phyloP scores from a whole-genome alignment of 108 stramenopile species.

The Stephanodiscus triporus region DNA sequence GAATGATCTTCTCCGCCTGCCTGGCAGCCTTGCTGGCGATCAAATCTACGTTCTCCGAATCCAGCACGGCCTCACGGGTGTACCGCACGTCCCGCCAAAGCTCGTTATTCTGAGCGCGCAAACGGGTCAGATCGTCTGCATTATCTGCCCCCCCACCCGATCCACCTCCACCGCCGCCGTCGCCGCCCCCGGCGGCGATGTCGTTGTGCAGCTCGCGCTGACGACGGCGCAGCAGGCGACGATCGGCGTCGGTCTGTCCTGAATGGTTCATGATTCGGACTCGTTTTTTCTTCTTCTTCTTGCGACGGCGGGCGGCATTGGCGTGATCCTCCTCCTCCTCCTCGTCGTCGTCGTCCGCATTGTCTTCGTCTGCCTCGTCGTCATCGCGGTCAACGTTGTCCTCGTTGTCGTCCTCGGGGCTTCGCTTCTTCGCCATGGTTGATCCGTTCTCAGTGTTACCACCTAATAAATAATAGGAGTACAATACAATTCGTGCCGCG shows the following conservation, averaged over 20 bases:
- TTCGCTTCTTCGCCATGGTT: constrained; percentile 13
- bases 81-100: constrained; percentile 71
- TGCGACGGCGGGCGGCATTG: background rate
- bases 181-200: constrained; percentile 14
- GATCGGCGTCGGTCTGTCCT: constrained; percentile 75
- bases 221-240: constrained; percentile 60
- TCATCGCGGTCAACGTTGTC: background rate
- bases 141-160: constrained; percentile 16
- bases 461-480: too few relatives aligned
- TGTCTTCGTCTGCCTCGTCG: background rate
- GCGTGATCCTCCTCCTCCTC: constrained; percentile 8
- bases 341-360: constrained; percentile 4
- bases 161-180: constrained; percentile 14
- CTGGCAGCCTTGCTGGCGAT: constrained; percentile 64
- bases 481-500: too few relatives aligned
- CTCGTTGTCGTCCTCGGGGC: constrained; percentile 16
- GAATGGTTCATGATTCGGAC: constrained; percentile 56
- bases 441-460: background rate
- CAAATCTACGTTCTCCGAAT: constrained; percentile 79
- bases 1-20: constrained; percentile 75
- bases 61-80: constrained; percentile 87
- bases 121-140: constrained; percentile 25
- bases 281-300: constrained; percentile 34
- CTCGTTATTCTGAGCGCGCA: constrained; percentile 72
- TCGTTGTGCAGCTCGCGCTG: constrained; percentile 53